Conservation (phyloP, 805 yeast genomes). For the Lipomyces orientalis region DNA sequence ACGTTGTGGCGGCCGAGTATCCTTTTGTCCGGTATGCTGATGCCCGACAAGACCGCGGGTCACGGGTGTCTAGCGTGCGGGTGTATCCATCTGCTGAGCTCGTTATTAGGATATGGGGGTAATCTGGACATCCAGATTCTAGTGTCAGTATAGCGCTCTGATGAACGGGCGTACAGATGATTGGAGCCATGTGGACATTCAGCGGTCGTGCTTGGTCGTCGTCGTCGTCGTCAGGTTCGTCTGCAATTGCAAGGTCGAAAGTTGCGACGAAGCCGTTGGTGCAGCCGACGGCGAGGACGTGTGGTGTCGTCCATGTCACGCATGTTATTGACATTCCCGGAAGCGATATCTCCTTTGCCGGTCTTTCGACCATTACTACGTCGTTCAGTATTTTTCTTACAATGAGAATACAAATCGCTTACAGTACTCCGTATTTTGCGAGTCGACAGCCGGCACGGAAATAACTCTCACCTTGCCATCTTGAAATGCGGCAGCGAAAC, state of each 20-base stretch:
- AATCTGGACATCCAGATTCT: conserved; percentile 6
- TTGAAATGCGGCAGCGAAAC: conserved; percentile 27
- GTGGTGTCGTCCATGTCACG: conserved; percentile 27
- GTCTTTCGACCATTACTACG: conserved; percentile 8
- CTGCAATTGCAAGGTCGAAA: conserved; percentile 15
- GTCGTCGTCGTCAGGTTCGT: conserved; percentile 1
- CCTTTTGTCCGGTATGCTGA: conserved; percentile 17
- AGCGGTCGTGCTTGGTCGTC: not conserved
- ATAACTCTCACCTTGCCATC: conserved; percentile 35
- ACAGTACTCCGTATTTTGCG: conserved; percentile 1
- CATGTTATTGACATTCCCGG: conserved; percentile 28
- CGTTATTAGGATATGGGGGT: conserved; percentile 18
- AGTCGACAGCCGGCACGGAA: conserved; percentile 8
- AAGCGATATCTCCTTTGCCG: conserved; percentile 17
- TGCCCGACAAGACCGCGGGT: conserved; percentile 16
- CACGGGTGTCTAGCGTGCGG: conserved; percentile 27
- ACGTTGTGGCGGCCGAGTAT: not conserved
- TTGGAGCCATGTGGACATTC: conserved; percentile 13
- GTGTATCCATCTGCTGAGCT: conserved; percentile 29
- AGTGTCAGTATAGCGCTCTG: conserved; percentile 12
- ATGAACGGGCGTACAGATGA: conserved; percentile 26
- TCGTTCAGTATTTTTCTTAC: not conserved
- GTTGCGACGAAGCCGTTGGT: conserved; percentile 31
- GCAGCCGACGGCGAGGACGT: conserved; percentile 31
- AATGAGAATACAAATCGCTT: not conserved